Conservation (phyloP, 1,284 basidiomycete species). For the Apiotrichum sp. region DNA sequence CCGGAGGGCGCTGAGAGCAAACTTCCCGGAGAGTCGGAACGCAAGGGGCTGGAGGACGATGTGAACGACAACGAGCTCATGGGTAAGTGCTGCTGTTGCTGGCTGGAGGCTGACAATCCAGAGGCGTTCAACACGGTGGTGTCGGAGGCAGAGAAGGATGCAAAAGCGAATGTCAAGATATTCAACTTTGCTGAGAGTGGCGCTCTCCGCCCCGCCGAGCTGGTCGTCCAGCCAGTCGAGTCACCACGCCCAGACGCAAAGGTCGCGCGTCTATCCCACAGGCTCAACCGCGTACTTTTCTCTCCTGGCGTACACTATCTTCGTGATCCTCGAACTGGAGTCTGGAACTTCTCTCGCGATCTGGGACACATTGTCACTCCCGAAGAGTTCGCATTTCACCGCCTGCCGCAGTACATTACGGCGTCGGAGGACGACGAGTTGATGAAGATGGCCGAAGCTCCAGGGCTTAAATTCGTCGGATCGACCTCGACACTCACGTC, state of each 20-base stretch:
- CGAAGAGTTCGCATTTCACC: constrained; percentile 84
- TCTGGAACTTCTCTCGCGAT: constrained; percentile 76
- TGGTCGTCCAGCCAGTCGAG: constrained; percentile 38
- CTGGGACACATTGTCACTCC: constrained; percentile 68
- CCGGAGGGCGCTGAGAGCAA: no score
- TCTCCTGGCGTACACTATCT: constrained; percentile 91
- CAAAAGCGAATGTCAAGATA: no score
- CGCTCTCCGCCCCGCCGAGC: background rate
- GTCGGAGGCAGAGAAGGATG: background rate
- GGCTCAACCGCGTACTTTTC: constrained; percentile 75
- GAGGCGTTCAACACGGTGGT: background rate
- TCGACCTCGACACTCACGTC: constrained; percentile 89
- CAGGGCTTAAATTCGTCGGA: constrained; percentile 60
- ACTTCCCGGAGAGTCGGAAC: no score
- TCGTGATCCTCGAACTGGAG: constrained; percentile 74
- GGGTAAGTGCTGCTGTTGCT: background rate
- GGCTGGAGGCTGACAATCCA: background rate
- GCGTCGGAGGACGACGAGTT: constrained; percentile 80
- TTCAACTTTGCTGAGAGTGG: background rate
- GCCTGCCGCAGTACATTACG: constrained; percentile 67
- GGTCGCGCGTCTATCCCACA: constrained; percentile 67
- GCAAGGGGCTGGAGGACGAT: background rate
- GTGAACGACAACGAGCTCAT: background rate
- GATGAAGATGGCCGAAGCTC: constrained; percentile 56
- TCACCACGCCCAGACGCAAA: constrained; percentile 33